Percentiles rank a stretch among this genome's conserved stretches.
Conservation (phyloP, 805 yeast genomes). For the Grigorovia yakushimaensis region DNA sequence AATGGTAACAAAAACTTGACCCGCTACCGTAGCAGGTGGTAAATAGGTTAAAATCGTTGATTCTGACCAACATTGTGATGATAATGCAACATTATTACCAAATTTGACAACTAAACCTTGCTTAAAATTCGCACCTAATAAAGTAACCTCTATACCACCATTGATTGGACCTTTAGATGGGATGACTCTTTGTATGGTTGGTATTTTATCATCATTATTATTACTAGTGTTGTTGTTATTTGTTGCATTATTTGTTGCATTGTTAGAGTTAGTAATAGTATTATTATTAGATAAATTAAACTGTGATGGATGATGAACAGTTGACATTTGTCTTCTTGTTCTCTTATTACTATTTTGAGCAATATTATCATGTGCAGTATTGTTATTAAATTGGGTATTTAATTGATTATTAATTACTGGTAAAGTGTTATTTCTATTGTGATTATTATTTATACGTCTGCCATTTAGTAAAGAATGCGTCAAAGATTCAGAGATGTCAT, state of each 20-base stretch:
- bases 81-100: conserved; percentile 68
- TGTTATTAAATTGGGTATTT: neutral
- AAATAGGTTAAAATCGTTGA: conserved; percentile 86
- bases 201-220: conserved; percentile 20
- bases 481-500: conserved; percentile 47
- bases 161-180: conserved; percentile 94
- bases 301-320: neutral
- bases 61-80: conserved; percentile 95
- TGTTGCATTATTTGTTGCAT: conserved; percentile 1
- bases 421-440: neutral
- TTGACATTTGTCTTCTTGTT: neutral
- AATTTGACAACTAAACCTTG: conserved; percentile 78
- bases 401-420: neutral
- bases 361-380: neutral
- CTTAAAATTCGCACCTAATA: conserved; percentile 78
- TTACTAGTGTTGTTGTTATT: neutral
- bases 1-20: conserved; percentile 87
- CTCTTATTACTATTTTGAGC: neutral
- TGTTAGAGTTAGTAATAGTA: neutral
- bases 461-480: conserved; percentile 2
- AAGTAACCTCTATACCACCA: conserved; percentile 93
- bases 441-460: neutral
- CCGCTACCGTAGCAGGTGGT: conserved; percentile 85
- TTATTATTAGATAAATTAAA: neutral
- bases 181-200: conserved; percentile 73